Base-by-base conservation (phyloP, 1,284 basidiomycete genomes). In the Grifola frondosa region DNA sequence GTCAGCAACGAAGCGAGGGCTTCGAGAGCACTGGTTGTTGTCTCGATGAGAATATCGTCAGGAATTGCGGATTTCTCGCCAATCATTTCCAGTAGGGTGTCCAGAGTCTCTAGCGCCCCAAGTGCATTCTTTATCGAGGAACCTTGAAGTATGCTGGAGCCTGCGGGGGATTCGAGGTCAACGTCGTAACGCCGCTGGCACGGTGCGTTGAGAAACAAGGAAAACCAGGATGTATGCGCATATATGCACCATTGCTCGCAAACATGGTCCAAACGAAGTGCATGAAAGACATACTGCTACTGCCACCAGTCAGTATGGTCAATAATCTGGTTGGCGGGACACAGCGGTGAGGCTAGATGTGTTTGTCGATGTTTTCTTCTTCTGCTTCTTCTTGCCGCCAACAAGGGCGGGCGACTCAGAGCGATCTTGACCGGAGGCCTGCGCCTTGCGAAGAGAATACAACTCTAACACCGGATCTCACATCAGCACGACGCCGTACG, bases 101-200 rank as follows among this genome's bases (percentile, higher is more conserved):
- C 57, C 28, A 56, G 48, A 21, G 47, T 42, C 13, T 59, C 52
- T 19, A 61, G 36, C 5, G 49, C 43, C 31, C 42, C 6, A 25
- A 50, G 40, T 35, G 54, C 30, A 28, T 43, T n/a, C 13, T 29
- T 21, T 7, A n/a, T 20, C 6, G 41, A 40, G 13, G 32, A 26
- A 12, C 24, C 19, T 2, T 11, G 17, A 26, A 30, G 42, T 7
- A 48, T 13, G 12, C 2, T 13, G 12, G 17, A 13, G 13, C 16
- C 46, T 42, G 25, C 20, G 19, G 29, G 7, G 9, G 26, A 9
- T 8, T 34, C 20, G n/a, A n/a, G n/a, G n/a, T n/a, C n/a, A n/a
- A n/a, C n/a, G n/a, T n/a, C n/a, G n/a, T n/a, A n/a, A n/a, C n/a
- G n/a, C n/a, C n/a, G n/a, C n/a, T n/a, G n/a, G n/a, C n/a, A n/a